phyloP scores from a whole-genome alignment of 371 early-diverging fungal species.

The Rhizopus arrhizus region DNA sequence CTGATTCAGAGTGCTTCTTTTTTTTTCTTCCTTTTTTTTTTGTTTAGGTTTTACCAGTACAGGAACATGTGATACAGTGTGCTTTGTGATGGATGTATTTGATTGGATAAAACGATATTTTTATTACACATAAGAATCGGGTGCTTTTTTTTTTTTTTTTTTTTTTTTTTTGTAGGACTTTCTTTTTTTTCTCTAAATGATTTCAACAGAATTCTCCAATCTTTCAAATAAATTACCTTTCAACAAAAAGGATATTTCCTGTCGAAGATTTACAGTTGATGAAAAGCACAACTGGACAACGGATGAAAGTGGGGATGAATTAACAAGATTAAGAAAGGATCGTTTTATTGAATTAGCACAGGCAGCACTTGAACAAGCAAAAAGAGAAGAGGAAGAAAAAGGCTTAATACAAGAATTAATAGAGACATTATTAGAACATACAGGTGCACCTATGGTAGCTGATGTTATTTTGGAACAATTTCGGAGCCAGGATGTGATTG shows the following conservation, averaged over 20 bases:
- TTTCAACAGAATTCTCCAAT: not conserved
- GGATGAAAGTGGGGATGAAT: slow-evolving; percentile 30
- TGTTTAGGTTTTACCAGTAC: too few species aligned
- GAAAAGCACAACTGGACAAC: slow-evolving; percentile 22
- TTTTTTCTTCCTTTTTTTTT: too few species aligned
- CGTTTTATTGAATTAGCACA: slow-evolving; percentile 40
- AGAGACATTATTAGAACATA: slow-evolving; percentile 34
- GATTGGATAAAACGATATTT: not conserved
- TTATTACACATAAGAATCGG: not conserved
- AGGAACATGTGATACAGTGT: too few species aligned
- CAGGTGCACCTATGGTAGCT: slow-evolving; percentile 36
- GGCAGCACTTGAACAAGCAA: slow-evolving; percentile 44
- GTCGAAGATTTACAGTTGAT: slow-evolving; percentile 20
- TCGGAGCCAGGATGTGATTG: slow-evolving; percentile 45
- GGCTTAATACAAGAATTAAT: slow-evolving; percentile 39
- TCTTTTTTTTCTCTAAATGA: too few species aligned
- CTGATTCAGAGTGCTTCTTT: too few species aligned
- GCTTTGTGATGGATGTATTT: not conserved
- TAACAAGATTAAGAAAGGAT: slow-evolving; percentile 20
- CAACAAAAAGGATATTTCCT: slow-evolving; percentile 9
- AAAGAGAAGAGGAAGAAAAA: slow-evolving; percentile 40
- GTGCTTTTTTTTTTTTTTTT: not conserved
- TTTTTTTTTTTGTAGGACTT: not conserved
- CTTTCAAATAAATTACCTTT: not conserved
- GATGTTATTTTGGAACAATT: slow-evolving; percentile 39